Evolutionary conservation across 805 yeast genomes (phyloP).

Genomic region (Brettanomyces naardenensis): DNA sequence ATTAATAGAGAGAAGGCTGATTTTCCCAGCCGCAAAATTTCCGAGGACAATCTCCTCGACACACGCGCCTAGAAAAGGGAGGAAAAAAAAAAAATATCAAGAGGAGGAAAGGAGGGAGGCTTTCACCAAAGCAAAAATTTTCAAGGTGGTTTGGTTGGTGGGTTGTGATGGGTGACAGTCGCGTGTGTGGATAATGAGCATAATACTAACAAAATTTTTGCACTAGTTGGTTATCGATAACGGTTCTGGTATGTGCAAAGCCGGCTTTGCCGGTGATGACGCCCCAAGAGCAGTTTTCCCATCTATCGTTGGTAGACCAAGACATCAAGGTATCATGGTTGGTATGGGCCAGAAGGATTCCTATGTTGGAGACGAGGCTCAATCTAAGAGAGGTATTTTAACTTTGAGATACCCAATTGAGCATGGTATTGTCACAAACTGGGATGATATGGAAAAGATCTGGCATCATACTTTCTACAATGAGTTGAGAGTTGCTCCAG

Average conservation of each 20-base stretch:
- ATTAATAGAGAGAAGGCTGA: too few species aligned
- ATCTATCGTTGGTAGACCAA: conserved; percentile 99
- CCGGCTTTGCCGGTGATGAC: conserved; percentile 99
- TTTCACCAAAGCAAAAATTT: too few species aligned
- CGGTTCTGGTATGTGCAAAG: conserved; percentile 99
- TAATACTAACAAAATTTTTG: conserved; percentile 17
- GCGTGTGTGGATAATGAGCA: too few species aligned
- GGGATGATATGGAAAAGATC: conserved; percentile 99
- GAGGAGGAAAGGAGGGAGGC: too few species aligned
- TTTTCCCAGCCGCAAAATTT: too few species aligned
- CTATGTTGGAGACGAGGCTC: conserved; percentile 99
- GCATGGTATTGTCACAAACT: conserved; percentile 99
- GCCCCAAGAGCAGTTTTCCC: conserved; percentile 99
- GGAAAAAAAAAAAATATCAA: too few species aligned
- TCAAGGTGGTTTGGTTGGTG: too few species aligned
- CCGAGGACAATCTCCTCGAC: too few species aligned
- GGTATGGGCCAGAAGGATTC: conserved; percentile 99
- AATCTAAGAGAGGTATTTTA: conserved; percentile 99
- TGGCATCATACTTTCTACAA: conserved; percentile 99
- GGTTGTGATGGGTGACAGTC: too few species aligned
- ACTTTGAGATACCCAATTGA: conserved; percentile 98
- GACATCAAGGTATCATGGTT: conserved; percentile 99
- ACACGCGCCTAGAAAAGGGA: too few species aligned
- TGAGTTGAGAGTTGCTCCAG: conserved; percentile 99
- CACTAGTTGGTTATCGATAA: conserved; percentile 89